Percentiles rank a stretch among this genome's conserved stretches.
These are phyloP conservation scores for Helicocarpus griseus DNA, from an alignment of 2,329 filamentous ascomycete species.

Conservation along the genomic window DNA sequence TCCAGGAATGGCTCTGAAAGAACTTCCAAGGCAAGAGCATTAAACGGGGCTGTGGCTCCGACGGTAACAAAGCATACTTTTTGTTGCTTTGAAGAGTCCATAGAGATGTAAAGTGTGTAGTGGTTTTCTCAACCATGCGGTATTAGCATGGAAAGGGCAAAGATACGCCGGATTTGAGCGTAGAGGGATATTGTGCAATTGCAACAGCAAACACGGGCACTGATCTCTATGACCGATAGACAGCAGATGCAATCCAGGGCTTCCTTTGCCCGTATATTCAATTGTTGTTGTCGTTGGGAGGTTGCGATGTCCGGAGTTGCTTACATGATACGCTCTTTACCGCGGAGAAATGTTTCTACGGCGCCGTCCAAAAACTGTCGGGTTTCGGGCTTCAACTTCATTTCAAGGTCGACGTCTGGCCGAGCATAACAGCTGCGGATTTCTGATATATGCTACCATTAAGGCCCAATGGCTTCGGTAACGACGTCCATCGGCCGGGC, in stretches of 20 bases:
- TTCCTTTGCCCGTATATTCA: too few species aligned
- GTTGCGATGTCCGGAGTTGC: too few species aligned
- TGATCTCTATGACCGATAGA: background rate
- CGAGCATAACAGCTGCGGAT: background rate
- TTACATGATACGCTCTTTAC: background rate
- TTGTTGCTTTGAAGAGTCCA: slow-evolving; percentile 15
- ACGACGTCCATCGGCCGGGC: slow-evolving; percentile 30
- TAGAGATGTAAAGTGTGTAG: slow-evolving; percentile 3
- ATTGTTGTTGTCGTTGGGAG: too few species aligned
- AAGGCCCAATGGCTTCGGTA: slow-evolving; percentile 29
- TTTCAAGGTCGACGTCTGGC: background rate
- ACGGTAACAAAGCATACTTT: slow-evolving; percentile 73
- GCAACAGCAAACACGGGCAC: too few species aligned
- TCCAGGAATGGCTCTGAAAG: slow-evolving; percentile 54
- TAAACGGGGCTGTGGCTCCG: slow-evolving; percentile 82
- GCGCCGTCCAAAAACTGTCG: background rate
- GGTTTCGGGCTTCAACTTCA: background rate
- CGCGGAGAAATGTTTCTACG: background rate
- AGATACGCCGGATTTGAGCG: too few species aligned
- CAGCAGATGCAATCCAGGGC: background rate
- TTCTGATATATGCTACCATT: slow-evolving; percentile 8
- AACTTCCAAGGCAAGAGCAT: slow-evolving; percentile 56
- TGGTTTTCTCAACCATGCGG: background rate
- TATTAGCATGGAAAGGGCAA: background rate
- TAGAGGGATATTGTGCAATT: too few species aligned